A percentile compares a stretch with the other conserved stretches of the same genome.
These are phyloP conservation scores for Dendrocalamus sinicus DNA, from an alignment of 176 grass and related monocot species.

Conservation along the genomic window DNA sequence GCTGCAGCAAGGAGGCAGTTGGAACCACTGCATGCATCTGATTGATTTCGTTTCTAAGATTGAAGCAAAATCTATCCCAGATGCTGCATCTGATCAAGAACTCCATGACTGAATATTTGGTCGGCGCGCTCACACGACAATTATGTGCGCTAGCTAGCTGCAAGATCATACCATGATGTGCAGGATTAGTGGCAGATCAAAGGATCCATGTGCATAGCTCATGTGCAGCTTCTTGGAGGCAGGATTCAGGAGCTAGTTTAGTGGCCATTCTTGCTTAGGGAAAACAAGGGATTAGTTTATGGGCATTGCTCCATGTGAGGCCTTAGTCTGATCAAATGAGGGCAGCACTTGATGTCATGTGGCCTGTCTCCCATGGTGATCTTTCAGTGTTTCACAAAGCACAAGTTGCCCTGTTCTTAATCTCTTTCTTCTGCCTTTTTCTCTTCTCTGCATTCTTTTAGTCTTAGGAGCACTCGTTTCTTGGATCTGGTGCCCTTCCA, in stretches of 20 bases:
- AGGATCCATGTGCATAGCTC: constrained; percentile 54
- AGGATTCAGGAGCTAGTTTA: constrained; percentile 42
- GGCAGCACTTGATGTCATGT: constrained; percentile 46
- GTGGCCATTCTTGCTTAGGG: constrained; percentile 21
- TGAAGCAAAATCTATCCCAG: constrained; percentile 38
- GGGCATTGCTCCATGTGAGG: constrained; percentile 43
- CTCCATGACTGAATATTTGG: constrained; percentile 28
- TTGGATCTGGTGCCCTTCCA: constrained; percentile 46
- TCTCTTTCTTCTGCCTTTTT: not conserved
- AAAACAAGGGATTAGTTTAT: constrained; percentile 15
- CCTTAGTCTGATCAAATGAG: constrained; percentile 40
- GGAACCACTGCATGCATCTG: constrained; percentile 41
- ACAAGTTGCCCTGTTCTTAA: constrained; percentile 46
- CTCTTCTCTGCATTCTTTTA: constrained; percentile 12
- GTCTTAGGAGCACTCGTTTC: constrained; percentile 42
- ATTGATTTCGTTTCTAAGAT: constrained; percentile 29
- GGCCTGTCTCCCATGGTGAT: constrained; percentile 52
- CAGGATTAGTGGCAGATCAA: constrained; percentile 17
- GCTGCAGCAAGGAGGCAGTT: constrained; percentile 23
- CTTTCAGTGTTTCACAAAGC: constrained; percentile 43
- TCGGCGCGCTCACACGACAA: not conserved
- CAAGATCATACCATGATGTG: constrained; percentile 28
- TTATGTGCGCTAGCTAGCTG: constrained; percentile 30
- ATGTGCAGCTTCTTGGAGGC: constrained; percentile 54
- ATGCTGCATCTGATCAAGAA: constrained; percentile 3